phyloP scores from a whole-genome alignment of 257 asterid genomes.

The Solanum ossicruentum region DNA sequence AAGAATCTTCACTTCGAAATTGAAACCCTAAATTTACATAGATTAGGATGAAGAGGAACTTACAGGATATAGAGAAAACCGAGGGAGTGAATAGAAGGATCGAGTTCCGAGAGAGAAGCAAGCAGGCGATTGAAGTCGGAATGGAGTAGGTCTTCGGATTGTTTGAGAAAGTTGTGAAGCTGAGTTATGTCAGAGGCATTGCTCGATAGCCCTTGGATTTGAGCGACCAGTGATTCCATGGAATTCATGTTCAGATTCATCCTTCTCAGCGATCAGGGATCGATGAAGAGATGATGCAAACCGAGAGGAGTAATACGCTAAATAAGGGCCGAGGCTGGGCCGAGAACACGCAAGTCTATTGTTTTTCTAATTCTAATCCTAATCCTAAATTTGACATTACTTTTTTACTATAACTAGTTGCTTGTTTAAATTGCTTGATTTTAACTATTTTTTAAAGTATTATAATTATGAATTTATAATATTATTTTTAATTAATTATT shows the following conservation, averaged over 20 bases:
- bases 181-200: constrained; percentile 37
- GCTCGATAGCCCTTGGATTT: constrained; percentile 69
- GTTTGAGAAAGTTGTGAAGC: constrained; percentile 56
- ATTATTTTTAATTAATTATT: too few species aligned
- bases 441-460: too few species aligned
- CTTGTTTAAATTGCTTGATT: too few species aligned
- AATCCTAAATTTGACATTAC: too few species aligned
- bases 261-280: background rate
- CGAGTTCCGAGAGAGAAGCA: constrained; percentile 56
- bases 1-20: background rate
- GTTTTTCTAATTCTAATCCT: background rate
- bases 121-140: constrained; percentile 46
- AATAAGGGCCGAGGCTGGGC: background rate
- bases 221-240: constrained; percentile 57
- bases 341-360: too few species aligned
- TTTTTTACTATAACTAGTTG: too few species aligned
- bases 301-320: background rate
- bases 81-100: constrained; percentile 60
- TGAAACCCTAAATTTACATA: background rate
- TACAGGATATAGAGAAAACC: constrained; percentile 75
- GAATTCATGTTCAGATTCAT: constrained; percentile 70
- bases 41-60: background rate
- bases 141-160: constrained; percentile 56
- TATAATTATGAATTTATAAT: too few species aligned
- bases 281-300: too few species aligned